Evolutionary conservation across 495 filamentous ascomycete genomes (phyloP).

Genomic region (Penicillium pancosmium): DNA sequence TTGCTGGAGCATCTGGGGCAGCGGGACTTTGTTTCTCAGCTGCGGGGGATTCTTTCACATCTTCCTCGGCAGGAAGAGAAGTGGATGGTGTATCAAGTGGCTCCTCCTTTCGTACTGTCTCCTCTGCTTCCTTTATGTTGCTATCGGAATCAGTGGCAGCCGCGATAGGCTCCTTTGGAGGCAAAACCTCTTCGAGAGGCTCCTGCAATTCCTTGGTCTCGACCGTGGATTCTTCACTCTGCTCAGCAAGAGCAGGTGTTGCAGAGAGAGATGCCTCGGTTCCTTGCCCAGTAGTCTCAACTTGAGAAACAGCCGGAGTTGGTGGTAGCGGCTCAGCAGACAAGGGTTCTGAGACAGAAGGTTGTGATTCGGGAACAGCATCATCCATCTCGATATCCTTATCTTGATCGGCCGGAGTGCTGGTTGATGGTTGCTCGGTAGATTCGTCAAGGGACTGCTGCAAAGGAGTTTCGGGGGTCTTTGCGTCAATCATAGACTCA

Average conservation of each 20-base stretch:
- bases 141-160: background rate
- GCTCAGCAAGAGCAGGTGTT: conserved; percentile 15
- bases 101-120: conserved; percentile 6
- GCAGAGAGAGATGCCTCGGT: conserved; percentile 7
- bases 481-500: conserved; percentile 57
- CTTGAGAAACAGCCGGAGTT: background rate
- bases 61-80: background rate
- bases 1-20: background rate
- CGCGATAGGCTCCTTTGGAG: background rate
- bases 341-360: conserved; percentile 23
- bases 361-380: conserved; percentile 27
- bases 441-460: conserved; percentile 29
- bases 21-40: background rate
- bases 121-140: background rate
- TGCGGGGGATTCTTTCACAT: background rate
- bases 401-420: conserved; percentile 24
- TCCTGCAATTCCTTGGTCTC: background rate
- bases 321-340: conserved; percentile 3
- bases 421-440: conserved; percentile 19
- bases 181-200: background rate
- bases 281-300: background rate
- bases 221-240: background rate
- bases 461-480: conserved; percentile 44
- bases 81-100: background rate
- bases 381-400: conserved; percentile 32